Evolutionary conservation across 2,329 filamentous ascomycete species (phyloP).

Genomic region (Lachnellula subtilissima): DNA sequence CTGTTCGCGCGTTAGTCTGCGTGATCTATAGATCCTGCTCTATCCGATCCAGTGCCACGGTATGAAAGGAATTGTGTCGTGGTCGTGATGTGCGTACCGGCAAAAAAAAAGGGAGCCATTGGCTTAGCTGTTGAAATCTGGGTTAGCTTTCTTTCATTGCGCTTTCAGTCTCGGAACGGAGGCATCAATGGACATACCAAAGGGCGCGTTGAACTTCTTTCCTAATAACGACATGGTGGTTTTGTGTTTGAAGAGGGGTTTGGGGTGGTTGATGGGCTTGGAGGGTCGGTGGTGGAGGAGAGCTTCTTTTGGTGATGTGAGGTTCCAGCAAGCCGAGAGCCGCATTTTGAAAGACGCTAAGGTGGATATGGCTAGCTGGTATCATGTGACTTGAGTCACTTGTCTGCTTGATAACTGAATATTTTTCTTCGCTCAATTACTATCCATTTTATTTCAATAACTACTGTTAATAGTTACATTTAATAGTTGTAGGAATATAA

Average conservation of each 20-base stretch:
- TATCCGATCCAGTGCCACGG: not conserved
- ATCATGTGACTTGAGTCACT: not conserved
- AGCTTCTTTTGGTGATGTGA: constrained; percentile 9
- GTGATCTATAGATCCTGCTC: constrained; percentile 3
- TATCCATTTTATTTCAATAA: too few species aligned
- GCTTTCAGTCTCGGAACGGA: constrained; percentile 17
- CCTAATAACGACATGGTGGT: constrained; percentile 72
- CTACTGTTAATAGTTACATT: too few species aligned
- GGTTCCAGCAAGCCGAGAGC: constrained; percentile 11
- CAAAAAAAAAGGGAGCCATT: constrained; percentile 88
- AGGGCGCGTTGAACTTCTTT: constrained; percentile 77
- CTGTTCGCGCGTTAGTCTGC: constrained; percentile 39
- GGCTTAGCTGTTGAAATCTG: constrained; percentile 64
- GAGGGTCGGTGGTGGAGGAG: constrained; percentile 8
- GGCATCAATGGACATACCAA: constrained; percentile 59
- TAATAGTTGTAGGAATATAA: too few species aligned
- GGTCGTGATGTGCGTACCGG: constrained; percentile 62
- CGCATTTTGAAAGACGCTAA: constrained; percentile 5
- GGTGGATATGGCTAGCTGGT: not conserved
- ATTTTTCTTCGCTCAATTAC: too few species aligned
- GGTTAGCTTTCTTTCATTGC: not conserved
- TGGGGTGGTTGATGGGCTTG: constrained; percentile 24
- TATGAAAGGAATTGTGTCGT: not conserved
- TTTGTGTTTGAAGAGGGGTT: constrained; percentile 35
- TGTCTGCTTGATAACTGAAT: too few species aligned